phyloP scores from a whole-genome alignment of 805 yeast species.

The Nakazawaea holstii region DNA sequence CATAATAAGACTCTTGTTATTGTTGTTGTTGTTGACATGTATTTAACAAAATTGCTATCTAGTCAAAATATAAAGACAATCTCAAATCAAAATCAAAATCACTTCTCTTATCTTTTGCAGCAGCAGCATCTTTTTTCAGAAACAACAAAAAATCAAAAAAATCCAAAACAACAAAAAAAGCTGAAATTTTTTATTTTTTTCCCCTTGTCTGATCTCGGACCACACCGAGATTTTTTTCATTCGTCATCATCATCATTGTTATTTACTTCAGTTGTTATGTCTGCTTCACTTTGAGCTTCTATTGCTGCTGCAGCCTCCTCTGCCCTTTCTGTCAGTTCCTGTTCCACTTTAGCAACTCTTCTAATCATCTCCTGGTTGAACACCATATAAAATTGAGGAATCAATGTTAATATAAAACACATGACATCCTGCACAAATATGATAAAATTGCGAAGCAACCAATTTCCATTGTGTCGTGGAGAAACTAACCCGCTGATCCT shows the following conservation, averaged over 20 bases:
- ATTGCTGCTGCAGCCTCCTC: not conserved
- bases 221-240: not conserved
- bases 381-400: slow-evolving; percentile 6
- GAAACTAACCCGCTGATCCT: not conserved
- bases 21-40: not conserved
- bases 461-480: not conserved
- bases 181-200: too few species aligned
- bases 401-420: slow-evolving; percentile 4
- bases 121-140: not conserved
- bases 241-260: not conserved
- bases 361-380: slow-evolving; percentile 7
- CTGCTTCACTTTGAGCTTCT: not conserved
- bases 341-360: slow-evolving; percentile 5
- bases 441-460: not conserved
- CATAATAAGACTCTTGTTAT: not conserved
- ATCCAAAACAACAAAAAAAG: too few species aligned
- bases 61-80: too few species aligned
- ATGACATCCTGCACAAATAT: slow-evolving; percentile 6
- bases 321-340: slow-evolving; percentile 4
- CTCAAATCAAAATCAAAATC: not conserved
- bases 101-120: not conserved
- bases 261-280: not conserved
- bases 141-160: not conserved
- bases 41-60: not conserved
- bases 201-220: slow-evolving; percentile 2